Evolutionary conservation across 106 monocot species (phyloP).

Genomic region (Chionographis japonica): DNA sequence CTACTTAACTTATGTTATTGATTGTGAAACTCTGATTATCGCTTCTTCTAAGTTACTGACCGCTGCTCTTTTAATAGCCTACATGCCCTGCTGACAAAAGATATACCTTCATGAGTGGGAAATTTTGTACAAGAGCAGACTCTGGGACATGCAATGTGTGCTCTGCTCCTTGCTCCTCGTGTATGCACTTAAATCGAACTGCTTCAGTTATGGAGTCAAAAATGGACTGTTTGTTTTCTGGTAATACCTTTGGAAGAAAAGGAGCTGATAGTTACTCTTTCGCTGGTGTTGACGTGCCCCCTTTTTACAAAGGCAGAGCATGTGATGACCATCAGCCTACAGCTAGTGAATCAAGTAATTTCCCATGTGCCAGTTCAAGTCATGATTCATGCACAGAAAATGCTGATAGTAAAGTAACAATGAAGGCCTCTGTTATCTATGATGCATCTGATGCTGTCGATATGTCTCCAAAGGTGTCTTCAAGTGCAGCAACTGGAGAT

Average conservation of each 20-base stretch:
- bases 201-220: conserved; percentile 40
- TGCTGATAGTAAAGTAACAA: conserved; percentile 41
- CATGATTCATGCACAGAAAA: conserved; percentile 40
- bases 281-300: conserved; percentile 10
- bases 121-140: conserved; percentile 21
- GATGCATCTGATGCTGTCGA: conserved; percentile 50
- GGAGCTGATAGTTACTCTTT: conserved; percentile 41
- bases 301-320: conserved; percentile 22
- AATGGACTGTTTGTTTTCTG: conserved; percentile 34
- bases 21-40: too few species aligned
- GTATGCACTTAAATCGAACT: conserved; percentile 52
- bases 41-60: too few species aligned
- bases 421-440: conserved; percentile 16
- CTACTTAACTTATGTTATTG: neutral
- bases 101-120: conserved; percentile 1
- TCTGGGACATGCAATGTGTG: conserved; percentile 92
- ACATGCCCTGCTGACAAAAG: conserved; percentile 9
- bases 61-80: conserved; percentile 16
- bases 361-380: conserved; percentile 34
- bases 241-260: conserved; percentile 22
- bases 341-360: conserved; percentile 39
- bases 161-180: conserved; percentile 86
- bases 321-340: conserved; percentile 16
- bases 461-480: conserved; percentile 29
- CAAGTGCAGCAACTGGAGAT: conserved; percentile 15